Evolutionary conservation across 768 basidiomycete species (phyloP).

Genomic region (Serendipita sp.): DNA sequence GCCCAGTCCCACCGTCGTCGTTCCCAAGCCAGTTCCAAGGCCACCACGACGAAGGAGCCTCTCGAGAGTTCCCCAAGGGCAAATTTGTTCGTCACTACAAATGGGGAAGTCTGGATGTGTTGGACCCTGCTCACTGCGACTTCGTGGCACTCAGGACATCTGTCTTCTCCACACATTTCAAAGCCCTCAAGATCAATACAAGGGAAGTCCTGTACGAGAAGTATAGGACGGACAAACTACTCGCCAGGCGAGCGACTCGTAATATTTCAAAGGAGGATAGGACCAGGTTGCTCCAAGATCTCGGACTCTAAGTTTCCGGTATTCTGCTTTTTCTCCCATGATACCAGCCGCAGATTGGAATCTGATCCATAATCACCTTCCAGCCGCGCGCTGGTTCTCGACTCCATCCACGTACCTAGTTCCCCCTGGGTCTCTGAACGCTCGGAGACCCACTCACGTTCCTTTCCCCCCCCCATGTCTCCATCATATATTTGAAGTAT

Average conservation of each 20-base stretch:
- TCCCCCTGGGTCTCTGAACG: too few species aligned
- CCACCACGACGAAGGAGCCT: slow-evolving; percentile 31
- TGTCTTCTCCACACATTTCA: slow-evolving; percentile 56
- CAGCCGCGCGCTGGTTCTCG: too few species aligned
- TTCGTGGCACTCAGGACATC: slow-evolving; percentile 73
- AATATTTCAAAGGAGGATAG: slow-evolving; percentile 62
- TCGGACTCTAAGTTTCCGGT: background rate
- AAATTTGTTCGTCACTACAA: slow-evolving; percentile 64
- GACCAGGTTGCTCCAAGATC: slow-evolving; percentile 51
- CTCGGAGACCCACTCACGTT: too few species aligned
- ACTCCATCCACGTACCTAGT: too few species aligned
- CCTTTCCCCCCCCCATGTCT: too few species aligned
- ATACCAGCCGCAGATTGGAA: too few species aligned
- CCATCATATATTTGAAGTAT: too few species aligned
- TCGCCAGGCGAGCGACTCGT: slow-evolving; percentile 68
- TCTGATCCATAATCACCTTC: too few species aligned
- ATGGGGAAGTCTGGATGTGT: slow-evolving; percentile 81
- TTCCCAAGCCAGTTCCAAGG: slow-evolving; percentile 11
- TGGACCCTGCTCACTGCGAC: slow-evolving; percentile 76
- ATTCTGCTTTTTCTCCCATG: background rate
- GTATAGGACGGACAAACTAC: slow-evolving; percentile 80
- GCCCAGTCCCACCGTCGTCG: slow-evolving; percentile 6
- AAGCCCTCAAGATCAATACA: slow-evolving; percentile 71
- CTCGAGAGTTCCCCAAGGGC: slow-evolving; percentile 52
- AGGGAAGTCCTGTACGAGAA: slow-evolving; percentile 87